Percentiles rank a stretch among this genome's conserved stretches.
Evolutionary conservation across 2,329 filamentous ascomycete species (phyloP).

Genomic region (Nothopassalora personata): DNA sequence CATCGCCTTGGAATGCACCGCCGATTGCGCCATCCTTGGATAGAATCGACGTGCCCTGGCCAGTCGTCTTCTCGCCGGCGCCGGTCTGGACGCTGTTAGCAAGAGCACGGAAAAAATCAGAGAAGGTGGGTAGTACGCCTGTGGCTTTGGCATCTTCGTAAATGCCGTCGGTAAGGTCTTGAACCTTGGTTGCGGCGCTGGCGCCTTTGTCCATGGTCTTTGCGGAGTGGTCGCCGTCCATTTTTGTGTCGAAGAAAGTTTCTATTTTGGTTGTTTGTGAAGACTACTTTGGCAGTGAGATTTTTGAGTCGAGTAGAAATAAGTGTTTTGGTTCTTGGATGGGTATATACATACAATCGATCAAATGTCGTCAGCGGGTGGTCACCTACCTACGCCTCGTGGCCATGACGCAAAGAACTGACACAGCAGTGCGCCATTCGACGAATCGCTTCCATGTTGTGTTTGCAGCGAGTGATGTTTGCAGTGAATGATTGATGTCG

Average conservation of each 20-base stretch:
- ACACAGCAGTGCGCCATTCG: neutral
- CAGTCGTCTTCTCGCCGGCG: neutral
- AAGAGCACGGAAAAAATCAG: too few relatives aligned
- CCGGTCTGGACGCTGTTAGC: neutral
- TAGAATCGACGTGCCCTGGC: neutral
- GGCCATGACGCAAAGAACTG: neutral
- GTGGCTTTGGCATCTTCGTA: neutral
- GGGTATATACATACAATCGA: neutral
- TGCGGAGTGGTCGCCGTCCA: slow-evolving; percentile 1
- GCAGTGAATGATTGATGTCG: neutral
- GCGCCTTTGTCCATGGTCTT: slow-evolving; percentile 1
- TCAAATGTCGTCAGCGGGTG: neutral
- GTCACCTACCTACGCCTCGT: neutral
- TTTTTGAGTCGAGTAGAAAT: too few relatives aligned
- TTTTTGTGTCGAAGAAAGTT: neutral
- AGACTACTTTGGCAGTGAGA: too few relatives aligned
- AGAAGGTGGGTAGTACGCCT: neutral
- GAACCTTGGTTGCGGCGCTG: neutral
- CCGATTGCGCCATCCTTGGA: neutral
- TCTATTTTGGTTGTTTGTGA: neutral
- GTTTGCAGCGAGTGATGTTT: neutral
- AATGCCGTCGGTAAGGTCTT: neutral
- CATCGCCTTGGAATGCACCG: slow-evolving; percentile 1
- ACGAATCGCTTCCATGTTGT: neutral
- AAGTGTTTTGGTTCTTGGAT: too few relatives aligned